Conservation (phyloP, 73 alveolate species). For the Breviolum minutum region DNA sequence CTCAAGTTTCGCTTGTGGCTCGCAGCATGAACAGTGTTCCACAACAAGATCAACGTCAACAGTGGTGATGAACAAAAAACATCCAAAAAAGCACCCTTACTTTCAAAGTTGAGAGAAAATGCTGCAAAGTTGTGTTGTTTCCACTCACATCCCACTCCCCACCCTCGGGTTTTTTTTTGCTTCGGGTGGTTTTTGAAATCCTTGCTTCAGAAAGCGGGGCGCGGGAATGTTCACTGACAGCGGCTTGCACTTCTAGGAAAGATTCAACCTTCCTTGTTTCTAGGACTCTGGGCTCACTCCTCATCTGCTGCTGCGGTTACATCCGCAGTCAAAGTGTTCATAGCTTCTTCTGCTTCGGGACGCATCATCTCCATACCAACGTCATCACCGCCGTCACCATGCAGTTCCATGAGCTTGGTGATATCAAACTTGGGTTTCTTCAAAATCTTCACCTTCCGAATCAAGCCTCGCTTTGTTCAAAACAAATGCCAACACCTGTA, state of each 20-base stretch:
- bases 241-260: background rate
- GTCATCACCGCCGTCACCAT: constrained; percentile 85
- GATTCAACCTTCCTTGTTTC: background rate
- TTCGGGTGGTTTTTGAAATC: constrained; percentile 42
- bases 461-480: constrained; percentile 31
- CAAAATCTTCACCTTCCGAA: constrained; percentile 98
- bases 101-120: too few relatives aligned
- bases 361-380: constrained; percentile 79
- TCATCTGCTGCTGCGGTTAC: constrained; percentile 68
- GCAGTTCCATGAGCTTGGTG: constrained; percentile 86
- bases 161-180: background rate
- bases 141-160: background rate
- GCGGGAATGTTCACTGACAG: background rate
- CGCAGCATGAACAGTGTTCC: too few relatives aligned
- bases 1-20: background rate
- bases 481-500: too few relatives aligned
- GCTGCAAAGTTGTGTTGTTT: too few relatives aligned
- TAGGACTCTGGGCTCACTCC: constrained; percentile 27
- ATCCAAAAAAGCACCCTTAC: too few relatives aligned
- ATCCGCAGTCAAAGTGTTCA: constrained; percentile 88
- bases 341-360: constrained; percentile 94
- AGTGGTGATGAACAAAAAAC: too few relatives aligned
- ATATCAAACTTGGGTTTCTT: constrained; percentile 98
- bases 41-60: too few relatives aligned
- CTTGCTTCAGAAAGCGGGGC: background rate